A percentile compares a stretch with the other conserved stretches of the same genome.
phyloP scores from a whole-genome alignment of 352 stramenopile genomes.

The Globisporangium megalacanthum region DNA sequence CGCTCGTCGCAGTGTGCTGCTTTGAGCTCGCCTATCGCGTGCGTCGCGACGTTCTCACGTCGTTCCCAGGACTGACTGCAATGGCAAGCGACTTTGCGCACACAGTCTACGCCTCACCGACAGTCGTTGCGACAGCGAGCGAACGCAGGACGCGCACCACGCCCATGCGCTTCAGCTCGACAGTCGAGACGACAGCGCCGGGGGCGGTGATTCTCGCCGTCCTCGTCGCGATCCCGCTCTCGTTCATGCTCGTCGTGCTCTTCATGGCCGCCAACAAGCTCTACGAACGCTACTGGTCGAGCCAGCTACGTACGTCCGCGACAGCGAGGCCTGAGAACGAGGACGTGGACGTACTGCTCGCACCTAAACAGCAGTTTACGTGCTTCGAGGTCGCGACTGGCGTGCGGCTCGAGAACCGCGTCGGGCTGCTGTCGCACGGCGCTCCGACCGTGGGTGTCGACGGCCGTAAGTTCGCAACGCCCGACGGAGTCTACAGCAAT shows the following conservation, averaged over 20 bases:
- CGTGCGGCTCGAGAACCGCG: constrained; percentile 19
- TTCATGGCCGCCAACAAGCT: constrained; percentile 17
- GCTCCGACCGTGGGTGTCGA: constrained; percentile 35
- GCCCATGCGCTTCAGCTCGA: constrained; percentile 7
- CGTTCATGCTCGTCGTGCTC: not conserved
- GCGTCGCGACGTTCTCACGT: constrained; percentile 9
- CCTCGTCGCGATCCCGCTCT: constrained; percentile 1
- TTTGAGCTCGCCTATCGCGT: constrained; percentile 29
- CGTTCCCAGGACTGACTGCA: not conserved
- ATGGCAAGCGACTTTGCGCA: not conserved
- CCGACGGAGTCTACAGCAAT: constrained; percentile 54
- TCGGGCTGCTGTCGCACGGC: constrained; percentile 40
- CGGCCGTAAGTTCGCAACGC: constrained; percentile 24
- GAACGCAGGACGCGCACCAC: constrained; percentile 3
- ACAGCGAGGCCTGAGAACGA: not conserved
- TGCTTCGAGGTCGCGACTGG: constrained; percentile 23
- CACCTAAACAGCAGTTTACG: constrained; percentile 19
- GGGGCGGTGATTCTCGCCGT: not conserved
- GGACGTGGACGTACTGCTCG: constrained; percentile 3
- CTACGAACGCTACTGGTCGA: constrained; percentile 12
- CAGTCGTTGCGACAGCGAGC: not conserved
- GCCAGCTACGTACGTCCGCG: constrained; percentile 1
- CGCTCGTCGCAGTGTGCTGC: constrained; percentile 19
- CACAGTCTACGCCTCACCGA: not conserved
- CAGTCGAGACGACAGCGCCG: not conserved